Evolutionary conservation across 108 stramenopile genomes (phyloP).

Genomic region (Cyclotella choctawhatcheeana): DNA sequence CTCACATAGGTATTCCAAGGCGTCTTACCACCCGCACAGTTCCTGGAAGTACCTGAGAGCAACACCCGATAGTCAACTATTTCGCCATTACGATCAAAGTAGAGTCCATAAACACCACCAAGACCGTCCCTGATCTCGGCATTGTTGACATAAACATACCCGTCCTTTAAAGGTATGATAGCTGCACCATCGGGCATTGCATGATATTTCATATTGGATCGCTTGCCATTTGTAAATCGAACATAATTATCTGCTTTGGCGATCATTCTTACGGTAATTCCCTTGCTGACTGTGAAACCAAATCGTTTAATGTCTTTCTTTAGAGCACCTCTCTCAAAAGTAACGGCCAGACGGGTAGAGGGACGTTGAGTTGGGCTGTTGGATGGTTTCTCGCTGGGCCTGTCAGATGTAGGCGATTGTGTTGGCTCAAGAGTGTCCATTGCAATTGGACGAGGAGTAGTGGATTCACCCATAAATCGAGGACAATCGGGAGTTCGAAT

Average conservation of each 20-base stretch:
- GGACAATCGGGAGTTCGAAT: conserved; percentile 12
- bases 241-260: conserved; percentile 33
- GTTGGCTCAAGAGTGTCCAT: conserved; percentile 1
- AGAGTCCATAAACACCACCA: conserved; percentile 47
- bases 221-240: conserved; percentile 5
- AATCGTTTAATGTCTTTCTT: conserved; percentile 7
- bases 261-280: conserved; percentile 21
- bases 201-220: conserved; percentile 35
- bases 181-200: conserved; percentile 52
- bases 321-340: conserved; percentile 19
- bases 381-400: neutral
- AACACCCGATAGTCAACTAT: conserved; percentile 37
- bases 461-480: conserved; percentile 3
- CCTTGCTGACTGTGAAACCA: conserved; percentile 14
- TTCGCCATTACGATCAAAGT: conserved; percentile 36
- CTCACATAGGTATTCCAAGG: conserved; percentile 69
- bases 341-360: neutral
- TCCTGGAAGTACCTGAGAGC: conserved; percentile 36
- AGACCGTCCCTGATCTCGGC: conserved; percentile 24
- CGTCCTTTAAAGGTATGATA: conserved; percentile 26
- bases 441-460: conserved; percentile 1
- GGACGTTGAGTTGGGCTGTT: neutral
- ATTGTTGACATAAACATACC: conserved; percentile 56
- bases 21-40: conserved; percentile 50
- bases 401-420: neutral